Percentiles rank a stretch among this genome's conserved stretches.
These are phyloP conservation scores for Penicillium brasilianum DNA, from an alignment of 2,329 filamentous ascomycete genomes.

Conservation along the genomic window DNA sequence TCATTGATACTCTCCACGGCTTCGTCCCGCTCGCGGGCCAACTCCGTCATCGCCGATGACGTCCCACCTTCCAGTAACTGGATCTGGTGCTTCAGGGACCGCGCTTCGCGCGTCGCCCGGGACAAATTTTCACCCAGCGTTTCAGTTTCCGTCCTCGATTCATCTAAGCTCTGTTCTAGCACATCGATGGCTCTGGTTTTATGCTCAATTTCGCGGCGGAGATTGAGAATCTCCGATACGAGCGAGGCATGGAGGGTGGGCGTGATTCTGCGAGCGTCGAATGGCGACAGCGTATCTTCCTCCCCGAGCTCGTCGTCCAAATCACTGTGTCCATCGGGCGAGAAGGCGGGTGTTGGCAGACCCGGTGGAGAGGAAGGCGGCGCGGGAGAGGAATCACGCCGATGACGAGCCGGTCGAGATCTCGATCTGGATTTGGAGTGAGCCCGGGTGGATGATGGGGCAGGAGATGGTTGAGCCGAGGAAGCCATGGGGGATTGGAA, in stretches of 20 bases:
- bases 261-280: conserved; percentile 92
- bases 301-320: conserved; percentile 23
- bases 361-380: conserved; percentile 65
- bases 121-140: conserved; percentile 66
- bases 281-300: conserved; percentile 71
- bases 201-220: conserved; percentile 88
- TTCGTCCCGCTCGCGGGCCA: conserved; percentile 84
- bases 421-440: conserved; percentile 30
- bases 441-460: conserved; percentile 55
- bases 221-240: conserved; percentile 87
- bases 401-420: conserved; percentile 69
- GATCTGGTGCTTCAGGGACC: conserved; percentile 82
- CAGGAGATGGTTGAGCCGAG: conserved; percentile 66
- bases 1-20: conserved; percentile 75
- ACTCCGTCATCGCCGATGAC: conserved; percentile 79
- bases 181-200: conserved; percentile 86
- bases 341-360: conserved; percentile 52
- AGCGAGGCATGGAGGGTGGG: conserved; percentile 93
- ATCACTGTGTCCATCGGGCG: conserved; percentile 45
- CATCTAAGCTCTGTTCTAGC: conserved; percentile 76
- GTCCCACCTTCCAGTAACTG: conserved; percentile 86
- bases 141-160: conserved; percentile 75
- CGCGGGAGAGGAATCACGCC: conserved; percentile 69
- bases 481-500: conserved; percentile 60
- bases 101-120: conserved; percentile 73